Evolutionary conservation across 83 land plant genomes (phyloP).

Genomic region (Diphasiastrum complanatum): DNA sequence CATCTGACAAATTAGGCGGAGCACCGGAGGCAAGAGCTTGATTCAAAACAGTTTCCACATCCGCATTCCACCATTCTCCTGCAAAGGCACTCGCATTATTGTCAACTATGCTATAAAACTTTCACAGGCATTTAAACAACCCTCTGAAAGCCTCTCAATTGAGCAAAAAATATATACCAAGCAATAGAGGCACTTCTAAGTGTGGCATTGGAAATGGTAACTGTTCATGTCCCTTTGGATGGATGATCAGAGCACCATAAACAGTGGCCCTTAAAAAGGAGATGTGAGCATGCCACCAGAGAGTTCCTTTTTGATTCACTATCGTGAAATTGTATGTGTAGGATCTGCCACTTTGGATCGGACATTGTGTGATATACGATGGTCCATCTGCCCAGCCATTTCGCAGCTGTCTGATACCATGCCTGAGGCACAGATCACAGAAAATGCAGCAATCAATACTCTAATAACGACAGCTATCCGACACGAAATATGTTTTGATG

Average conservation of each 20-base stretch:
- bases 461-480: background rate
- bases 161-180: background rate
- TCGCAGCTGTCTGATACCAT: background rate
- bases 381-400: background rate
- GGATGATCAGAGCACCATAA: background rate
- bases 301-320: background rate
- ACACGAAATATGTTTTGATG: background rate
- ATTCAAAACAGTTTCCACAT: slow-evolving; percentile 37
- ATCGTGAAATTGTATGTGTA: slow-evolving; percentile 4
- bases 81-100: background rate
- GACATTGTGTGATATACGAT: slow-evolving; percentile 4
- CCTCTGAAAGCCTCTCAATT: background rate
- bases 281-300: slow-evolving; percentile 10
- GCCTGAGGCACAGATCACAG: background rate
- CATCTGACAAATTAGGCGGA: slow-evolving; percentile 44
- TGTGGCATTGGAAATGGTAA: background rate
- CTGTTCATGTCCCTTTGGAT: background rate
- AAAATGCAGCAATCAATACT: background rate
- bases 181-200: background rate
- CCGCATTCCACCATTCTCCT: slow-evolving; percentile 76
- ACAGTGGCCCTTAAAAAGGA: background rate
- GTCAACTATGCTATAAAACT: background rate
- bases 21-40: slow-evolving; percentile 34
- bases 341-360: background rate
- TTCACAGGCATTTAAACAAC: background rate